phyloP scores from a whole-genome alignment of 495 filamentous ascomycete genomes.

The Patellaria atrata region DNA sequence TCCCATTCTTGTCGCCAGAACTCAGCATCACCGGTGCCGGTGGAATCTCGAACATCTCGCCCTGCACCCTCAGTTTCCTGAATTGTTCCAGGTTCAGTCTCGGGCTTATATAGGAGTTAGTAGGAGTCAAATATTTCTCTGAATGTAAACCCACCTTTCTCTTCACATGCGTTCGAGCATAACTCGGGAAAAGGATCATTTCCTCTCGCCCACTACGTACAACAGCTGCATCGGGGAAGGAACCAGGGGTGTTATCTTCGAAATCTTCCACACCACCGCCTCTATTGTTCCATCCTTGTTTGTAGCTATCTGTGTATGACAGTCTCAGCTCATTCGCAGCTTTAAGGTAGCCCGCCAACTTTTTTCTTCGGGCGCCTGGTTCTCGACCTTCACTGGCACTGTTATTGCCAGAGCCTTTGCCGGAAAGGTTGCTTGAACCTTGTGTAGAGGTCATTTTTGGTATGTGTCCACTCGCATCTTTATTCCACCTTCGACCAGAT shows the following conservation, averaged over 20 bases:
- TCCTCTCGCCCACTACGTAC: conserved; percentile 70
- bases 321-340: conserved; percentile 87
- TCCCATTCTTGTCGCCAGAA: conserved; percentile 61
- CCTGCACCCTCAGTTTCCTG: conserved; percentile 25
- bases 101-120: conserved; percentile 9
- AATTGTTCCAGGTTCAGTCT: conserved; percentile 25
- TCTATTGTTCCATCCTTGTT: conserved; percentile 35
- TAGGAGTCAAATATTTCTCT: neutral
- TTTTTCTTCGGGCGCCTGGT: conserved; percentile 56
- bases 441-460: conserved; percentile 32
- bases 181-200: conserved; percentile 88
- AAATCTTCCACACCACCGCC: conserved; percentile 38
- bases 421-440: no score
- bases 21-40: conserved; percentile 38
- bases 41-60: conserved; percentile 25
- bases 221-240: conserved; percentile 71
- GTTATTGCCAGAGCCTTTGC: conserved; percentile 12
- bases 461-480: no score
- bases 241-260: conserved; percentile 48
- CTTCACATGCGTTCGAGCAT: conserved; percentile 58
- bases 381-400: conserved; percentile 30
- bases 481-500: conserved; percentile 4
- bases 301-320: conserved; percentile 43
- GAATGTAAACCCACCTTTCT: conserved; percentile 19
- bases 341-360: conserved; percentile 70